Evolutionary conservation across 805 yeast genomes (phyloP), one percentile per base, ranked within the genome.

Genomic region (Yarrowia sp.): DNA sequence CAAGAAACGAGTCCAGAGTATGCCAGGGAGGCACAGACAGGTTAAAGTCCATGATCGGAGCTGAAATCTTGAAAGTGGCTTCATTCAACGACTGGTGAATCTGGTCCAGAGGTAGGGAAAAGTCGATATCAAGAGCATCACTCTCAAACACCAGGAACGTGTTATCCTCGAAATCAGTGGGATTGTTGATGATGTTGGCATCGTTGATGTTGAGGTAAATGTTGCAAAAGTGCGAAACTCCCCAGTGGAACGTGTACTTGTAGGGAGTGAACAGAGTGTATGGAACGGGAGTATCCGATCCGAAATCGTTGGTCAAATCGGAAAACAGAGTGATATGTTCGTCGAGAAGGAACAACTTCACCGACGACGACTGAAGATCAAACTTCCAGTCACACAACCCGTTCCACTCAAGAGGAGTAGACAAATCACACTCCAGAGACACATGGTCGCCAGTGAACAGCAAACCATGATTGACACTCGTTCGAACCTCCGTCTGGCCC

Each of bases 1-100:
- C 83, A 79, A 90, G 76, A 72, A 94, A 94, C 59, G 89, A 88
- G 68, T 87, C 85, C 35, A 87, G 80, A 0, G 98, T 93, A 74
- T 92, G 96, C 97, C 98, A 95, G 0, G 94, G 89, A 0, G 99
- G 98, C 0, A 95, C 86, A 69, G 87, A 89, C 2, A 93, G 76
- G 0, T 85, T 79, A 58, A 95, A 74, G 59, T 87, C 84, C 72
- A 92, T 85, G 59, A 78, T 79, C 0, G 90, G 86, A 0, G 97
- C 73, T 11, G 52, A 26, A 8, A 78, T 19, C 2, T 41, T 16
- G 36, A 74, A 72, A 1, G 68, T 59, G 36, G 77, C 71, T 1
- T 70, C 63, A n/a, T 73, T 75, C 19, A 68, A 63, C 4, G 75
- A 71, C 10, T 77, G 73, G 5, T 73, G 70, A 15, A 81, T 75